Evolutionary conservation across 2,329 filamentous ascomycete species (phyloP), one percentile per base, ranked within the genome.

Genomic region (Colletotrichum falcatum): DNA sequence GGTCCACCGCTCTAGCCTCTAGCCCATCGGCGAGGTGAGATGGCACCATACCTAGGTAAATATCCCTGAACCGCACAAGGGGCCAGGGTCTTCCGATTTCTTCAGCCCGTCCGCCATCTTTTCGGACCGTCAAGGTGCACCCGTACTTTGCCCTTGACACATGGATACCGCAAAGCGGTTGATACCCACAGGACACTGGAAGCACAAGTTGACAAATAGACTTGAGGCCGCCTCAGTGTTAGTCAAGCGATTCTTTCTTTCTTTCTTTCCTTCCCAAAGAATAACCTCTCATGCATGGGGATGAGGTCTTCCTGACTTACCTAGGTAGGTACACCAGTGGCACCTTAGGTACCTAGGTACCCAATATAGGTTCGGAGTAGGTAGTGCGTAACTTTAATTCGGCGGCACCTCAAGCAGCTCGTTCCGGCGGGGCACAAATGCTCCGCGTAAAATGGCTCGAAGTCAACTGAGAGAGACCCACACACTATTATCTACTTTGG

Each of bases 311-410:
- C 26, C 11, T 33, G 28, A 26, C 49, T 54, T 65, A 59, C n/a
- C n/a, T n/a, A n/a, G n/a, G n/a, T n/a, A n/a, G n/a, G n/a, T n/a
- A n/a, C n/a, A n/a, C n/a, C 53, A 1, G 9, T 44, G 14, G 16
- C 18, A 39, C 37, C 12, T 39, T 14, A 39, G 12, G 11, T 3
- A 39, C 14, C 53, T 59, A 54, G n/a, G n/a, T n/a, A n/a, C n/a
- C n/a, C n/a, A n/a, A n/a, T n/a, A n/a, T n/a, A n/a, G n/a, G n/a
- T n/a, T n/a, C n/a, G n/a, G n/a, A n/a, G n/a, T n/a, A 68, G 60
- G 23, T 42, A 64, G 42, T 58, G 64, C 60, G 65, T 64, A 63
- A 49, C 49, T 66, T 42, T 58, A 48, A 35, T 48, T 33, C 18
- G 37, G 58, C 35, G 42, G 26, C 20, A 28, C 56, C 39, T 48